Evolutionary conservation across 1,284 basidiomycete species (phyloP), one percentile per base, ranked within the genome.

Genomic region (Microbotryomycetes sp.): DNA sequence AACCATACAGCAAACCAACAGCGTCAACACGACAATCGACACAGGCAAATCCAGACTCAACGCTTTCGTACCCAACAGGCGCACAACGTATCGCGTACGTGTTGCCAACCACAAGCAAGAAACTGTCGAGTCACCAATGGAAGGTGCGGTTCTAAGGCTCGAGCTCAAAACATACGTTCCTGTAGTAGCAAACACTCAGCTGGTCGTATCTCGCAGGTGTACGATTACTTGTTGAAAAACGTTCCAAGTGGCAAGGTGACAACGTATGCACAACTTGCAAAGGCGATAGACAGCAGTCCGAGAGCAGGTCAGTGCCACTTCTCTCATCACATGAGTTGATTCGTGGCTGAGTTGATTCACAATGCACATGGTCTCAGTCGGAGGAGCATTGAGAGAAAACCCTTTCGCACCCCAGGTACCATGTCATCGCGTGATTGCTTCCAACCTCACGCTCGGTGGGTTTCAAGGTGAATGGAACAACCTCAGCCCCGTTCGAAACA

Each of bases 301-400:
- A 96, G 46, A 88, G 79, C 56, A n/a, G n/a, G n/a, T n/a, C n/a
- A n/a, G n/a, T n/a, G n/a, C n/a, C n/a, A n/a, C n/a, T n/a, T n/a
- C n/a, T n/a, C n/a, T n/a, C n/a, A n/a, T n/a, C n/a, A n/a, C n/a
- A n/a, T n/a, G n/a, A n/a, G n/a, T n/a, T n/a, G n/a, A n/a, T n/a
- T n/a, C n/a, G n/a, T n/a, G n/a, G n/a, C n/a, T n/a, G n/a, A n/a
- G n/a, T n/a, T n/a, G n/a, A n/a, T n/a, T 80, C 65, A 62, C 81
- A 79, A 3, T 87, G 86, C 68, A n/a, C n/a, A n/a, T n/a, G n/a
- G n/a, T n/a, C n/a, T n/a, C 64, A 83, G 84, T 84, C 25, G 85
- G 85, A 28, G 78, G 76, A 31, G 85, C 84, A 0, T 72, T 86
- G 45, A 77, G 81, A 45, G 78, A 76, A 46, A 86, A 86, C 68